Evolutionary conservation across 805 yeast genomes (phyloP), one percentile per base, ranked within the genome.

Genomic region (Lachancea quebecensis): DNA sequence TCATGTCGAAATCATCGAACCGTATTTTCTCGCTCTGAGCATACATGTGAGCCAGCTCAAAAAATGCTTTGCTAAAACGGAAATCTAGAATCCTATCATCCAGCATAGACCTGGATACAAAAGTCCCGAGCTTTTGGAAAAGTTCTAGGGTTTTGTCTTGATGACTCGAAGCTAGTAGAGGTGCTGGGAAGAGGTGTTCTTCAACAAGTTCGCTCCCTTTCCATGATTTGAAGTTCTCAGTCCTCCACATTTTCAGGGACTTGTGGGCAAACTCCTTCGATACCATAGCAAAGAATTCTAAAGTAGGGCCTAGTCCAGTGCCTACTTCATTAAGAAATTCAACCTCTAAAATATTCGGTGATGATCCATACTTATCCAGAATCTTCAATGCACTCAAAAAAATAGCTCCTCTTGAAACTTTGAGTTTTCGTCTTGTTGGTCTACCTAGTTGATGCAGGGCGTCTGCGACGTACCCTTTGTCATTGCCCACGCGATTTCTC

Each of bases 251-350:
- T 8, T 64, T 65, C 39, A 82, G 64, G 25, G 71, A 71, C 41
- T 71, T 73, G 51, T 68, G 72, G 1, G 83, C 68, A 60, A 91
- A 88, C 50, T 82, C 89, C 46, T 72, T 78, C 0, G 96, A 88
- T 1, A 86, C 88, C 12, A 73, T 69, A 0, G 97, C 80, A 58
- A 88, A 91, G 58, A 93, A 91, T 64, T 91, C 99, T 51, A 90
- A 70, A 0, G 99, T 91, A 3, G 99, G 99, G 0, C 99, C 99
- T 38, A 89, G 67, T 0, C 99, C 99, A 0, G 96, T 82, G n/a
- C 98, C 99, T 6, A 75, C 96, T 61, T 91, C 99, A 52, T 83
- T 89, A 50, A 74, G 79, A 56, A 85, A 91, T 60, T 90, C 96
- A 45, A 93, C 81, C 55, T 91, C 98, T 17, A 91, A 66, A 4